phyloP scores from a whole-genome alignment of 164 flowering plant genomes.

The Akebia trifoliata region DNA sequence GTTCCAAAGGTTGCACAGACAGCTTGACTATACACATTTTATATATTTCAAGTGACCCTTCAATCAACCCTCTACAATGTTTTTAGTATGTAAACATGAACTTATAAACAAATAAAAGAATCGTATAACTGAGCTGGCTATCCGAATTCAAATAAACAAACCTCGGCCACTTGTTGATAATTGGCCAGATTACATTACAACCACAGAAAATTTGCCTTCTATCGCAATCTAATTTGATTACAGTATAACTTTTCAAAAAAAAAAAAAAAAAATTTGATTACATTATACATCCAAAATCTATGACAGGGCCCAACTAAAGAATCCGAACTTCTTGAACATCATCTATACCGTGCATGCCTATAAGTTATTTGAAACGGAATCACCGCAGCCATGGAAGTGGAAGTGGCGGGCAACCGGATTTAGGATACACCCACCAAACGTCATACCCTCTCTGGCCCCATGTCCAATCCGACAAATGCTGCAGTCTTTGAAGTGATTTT shows the following conservation, averaged over 20 bases:
- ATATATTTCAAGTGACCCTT: slow-evolving; percentile 1
- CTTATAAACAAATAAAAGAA: slow-evolving; percentile 32
- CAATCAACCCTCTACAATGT: neutral
- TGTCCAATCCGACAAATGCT: neutral
- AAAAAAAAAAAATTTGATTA: neutral
- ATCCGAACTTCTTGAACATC: neutral
- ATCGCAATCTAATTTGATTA: neutral
- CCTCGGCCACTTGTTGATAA: neutral
- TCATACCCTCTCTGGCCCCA: neutral
- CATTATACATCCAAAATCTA: slow-evolving; percentile 9
- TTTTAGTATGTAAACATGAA: neutral
- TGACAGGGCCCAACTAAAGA: neutral
- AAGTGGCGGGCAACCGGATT: slow-evolving; percentile 1
- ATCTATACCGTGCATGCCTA: slow-evolving; percentile 10
- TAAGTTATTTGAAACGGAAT: slow-evolving; percentile 2
- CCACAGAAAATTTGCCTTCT: slow-evolving; percentile 6
- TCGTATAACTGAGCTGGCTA: slow-evolving; percentile 19
- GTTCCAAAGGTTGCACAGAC: slow-evolving; percentile 3
- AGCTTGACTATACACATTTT: slow-evolving; percentile 4
- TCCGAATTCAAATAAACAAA: slow-evolving; percentile 11
- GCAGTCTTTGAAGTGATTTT: neutral
- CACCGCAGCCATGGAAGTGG: neutral
- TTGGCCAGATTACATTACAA: neutral
- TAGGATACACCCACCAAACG: neutral
- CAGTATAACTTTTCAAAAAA: too few species aligned